Percentiles rank a stretch among this genome's conserved stretches.
phyloP scores from a whole-genome alignment of 257 asterid genomes.

The Ocimum tenuiflorum region DNA sequence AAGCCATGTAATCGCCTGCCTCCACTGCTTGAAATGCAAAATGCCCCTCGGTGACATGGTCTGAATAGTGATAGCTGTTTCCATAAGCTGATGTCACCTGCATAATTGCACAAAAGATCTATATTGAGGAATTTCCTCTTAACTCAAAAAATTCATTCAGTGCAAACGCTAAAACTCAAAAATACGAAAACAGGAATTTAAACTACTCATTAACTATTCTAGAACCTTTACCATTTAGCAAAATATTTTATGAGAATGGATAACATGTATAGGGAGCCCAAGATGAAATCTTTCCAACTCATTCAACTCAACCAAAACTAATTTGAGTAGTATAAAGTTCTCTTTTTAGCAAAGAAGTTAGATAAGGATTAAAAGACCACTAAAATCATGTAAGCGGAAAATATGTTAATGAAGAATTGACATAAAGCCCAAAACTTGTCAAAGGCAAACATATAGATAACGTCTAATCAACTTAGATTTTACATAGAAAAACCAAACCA shows the following conservation, averaged over 20 bases:
- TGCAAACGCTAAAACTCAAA: background rate
- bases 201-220: background rate
- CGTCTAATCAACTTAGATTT: background rate
- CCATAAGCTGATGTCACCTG: constrained; percentile 87
- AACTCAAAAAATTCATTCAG: background rate
- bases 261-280: background rate
- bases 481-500: background rate
- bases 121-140: background rate
- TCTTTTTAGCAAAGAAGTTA: background rate
- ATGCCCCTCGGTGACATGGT: constrained; percentile 72
- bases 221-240: background rate
- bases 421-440: background rate
- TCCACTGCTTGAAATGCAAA: constrained; percentile 77
- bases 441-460: background rate
- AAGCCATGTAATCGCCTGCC: constrained; percentile 85
- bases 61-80: constrained; percentile 68
- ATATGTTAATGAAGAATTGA: too few species aligned
- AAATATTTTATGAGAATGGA: background rate
- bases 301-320: background rate
- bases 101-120: background rate
- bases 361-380: background rate
- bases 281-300: background rate
- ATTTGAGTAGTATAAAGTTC: background rate
- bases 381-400: background rate
- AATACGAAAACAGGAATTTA: background rate